Conservation (phyloP, 306 rosid genomes). For the Castanospermum australe region DNA sequence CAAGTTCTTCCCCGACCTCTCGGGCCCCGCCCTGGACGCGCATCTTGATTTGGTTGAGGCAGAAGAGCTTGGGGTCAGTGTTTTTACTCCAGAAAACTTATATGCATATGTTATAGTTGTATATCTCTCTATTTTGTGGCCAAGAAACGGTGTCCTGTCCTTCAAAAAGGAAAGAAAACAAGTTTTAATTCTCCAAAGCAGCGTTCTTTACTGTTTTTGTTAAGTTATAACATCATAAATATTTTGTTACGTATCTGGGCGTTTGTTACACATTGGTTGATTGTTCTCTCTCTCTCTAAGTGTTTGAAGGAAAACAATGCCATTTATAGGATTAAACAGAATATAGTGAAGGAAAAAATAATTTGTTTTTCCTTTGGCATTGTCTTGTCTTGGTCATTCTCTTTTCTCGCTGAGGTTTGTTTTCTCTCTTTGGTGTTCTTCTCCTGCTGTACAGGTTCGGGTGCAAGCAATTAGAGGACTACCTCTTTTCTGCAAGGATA, state of each 20-base stretch:
- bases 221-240: neutral
- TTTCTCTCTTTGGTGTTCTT: neutral
- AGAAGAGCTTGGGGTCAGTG: slow-evolving; percentile 93
- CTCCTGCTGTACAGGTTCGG: slow-evolving; percentile 63
- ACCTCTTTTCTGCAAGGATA: slow-evolving; percentile 97
- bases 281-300: neutral
- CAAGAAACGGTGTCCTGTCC: neutral
- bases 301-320: neutral
- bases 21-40: slow-evolving; percentile 69
- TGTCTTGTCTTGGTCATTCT: neutral
- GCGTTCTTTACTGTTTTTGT: neutral
- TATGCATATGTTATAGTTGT: neutral
- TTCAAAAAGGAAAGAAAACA: neutral
- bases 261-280: neutral
- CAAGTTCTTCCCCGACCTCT: slow-evolving; percentile 84
- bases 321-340: neutral
- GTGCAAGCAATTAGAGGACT: slow-evolving; percentile 98
- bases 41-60: slow-evolving; percentile 94
- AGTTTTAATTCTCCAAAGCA: neutral
- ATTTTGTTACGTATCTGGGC: neutral
- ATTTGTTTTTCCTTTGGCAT: neutral
- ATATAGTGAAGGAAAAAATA: neutral
- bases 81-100: neutral
- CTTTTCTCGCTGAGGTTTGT: neutral
- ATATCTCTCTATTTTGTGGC: neutral